phyloP scores from a whole-genome alignment of 441 rosid genomes.

The Populus hybrid region DNA sequence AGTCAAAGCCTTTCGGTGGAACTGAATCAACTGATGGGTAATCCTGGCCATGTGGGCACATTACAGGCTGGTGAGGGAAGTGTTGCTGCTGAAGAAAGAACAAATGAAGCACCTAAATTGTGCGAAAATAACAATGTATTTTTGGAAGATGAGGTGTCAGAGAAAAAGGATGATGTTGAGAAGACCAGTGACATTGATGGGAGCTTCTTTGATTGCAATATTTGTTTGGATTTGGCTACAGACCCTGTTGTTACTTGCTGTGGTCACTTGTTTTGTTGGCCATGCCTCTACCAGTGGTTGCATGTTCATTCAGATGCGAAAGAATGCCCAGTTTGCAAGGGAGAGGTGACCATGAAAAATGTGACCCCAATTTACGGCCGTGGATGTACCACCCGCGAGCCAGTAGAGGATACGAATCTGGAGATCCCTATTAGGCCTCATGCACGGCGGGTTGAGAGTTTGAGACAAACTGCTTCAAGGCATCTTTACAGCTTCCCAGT shows the following conservation, averaged over 20 bases:
- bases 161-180: conserved; percentile 58
- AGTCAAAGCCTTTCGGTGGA: conserved; percentile 56
- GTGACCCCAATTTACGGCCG: conserved; percentile 92
- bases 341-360: conserved; percentile 70
- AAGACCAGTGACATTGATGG: conserved; percentile 60
- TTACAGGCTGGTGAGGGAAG: conserved; percentile 94
- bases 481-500: conserved; percentile 56
- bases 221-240: conserved; percentile 83
- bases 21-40: conserved; percentile 49
- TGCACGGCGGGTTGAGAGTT: conserved; percentile 75
- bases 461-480: conserved; percentile 83
- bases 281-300: conserved; percentile 81
- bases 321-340: conserved; percentile 95
- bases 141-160: conserved; percentile 43
- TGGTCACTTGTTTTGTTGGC: conserved; percentile 96
- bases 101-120: conserved; percentile 51
- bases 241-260: conserved; percentile 97
- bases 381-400: conserved; percentile 48
- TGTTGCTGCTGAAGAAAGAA: conserved; percentile 69
- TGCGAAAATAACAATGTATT: conserved; percentile 67
- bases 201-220: conserved; percentile 84
- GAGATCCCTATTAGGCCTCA: conserved; percentile 83
- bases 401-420: conserved; percentile 59
- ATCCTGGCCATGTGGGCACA: conserved; percentile 40
- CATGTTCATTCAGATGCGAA: conserved; percentile 73